phyloP scores from a whole-genome alignment of 768 basidiomycete genomes.

The Tricholoma flavovirens region DNA sequence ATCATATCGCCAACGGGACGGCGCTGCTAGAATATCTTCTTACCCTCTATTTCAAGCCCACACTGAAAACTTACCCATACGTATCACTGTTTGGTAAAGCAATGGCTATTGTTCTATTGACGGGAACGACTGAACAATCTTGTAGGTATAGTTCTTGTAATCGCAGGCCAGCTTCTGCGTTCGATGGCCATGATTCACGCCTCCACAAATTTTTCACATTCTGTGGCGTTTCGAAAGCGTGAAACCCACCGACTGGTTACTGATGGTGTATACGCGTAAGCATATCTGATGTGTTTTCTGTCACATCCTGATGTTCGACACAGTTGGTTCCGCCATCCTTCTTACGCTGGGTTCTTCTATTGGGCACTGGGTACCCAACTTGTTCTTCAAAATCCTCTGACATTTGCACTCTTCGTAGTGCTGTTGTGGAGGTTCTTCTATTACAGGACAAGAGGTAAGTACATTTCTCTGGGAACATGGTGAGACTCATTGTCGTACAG shows the following conservation, averaged over 20 bases:
- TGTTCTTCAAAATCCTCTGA: conserved; percentile 80
- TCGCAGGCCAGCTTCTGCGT: conserved; percentile 72
- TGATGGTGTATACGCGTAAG: conserved; percentile 83
- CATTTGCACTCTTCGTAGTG: conserved; percentile 56
- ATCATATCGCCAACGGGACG: conserved; percentile 76
- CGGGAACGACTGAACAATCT: neutral
- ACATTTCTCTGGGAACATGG: neutral
- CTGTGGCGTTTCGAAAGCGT: conserved; percentile 71
- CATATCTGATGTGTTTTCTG: conserved; percentile 8
- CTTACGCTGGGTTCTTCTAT: conserved; percentile 96
- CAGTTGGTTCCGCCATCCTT: conserved; percentile 90
- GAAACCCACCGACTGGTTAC: conserved; percentile 78
- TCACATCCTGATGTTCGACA: neutral
- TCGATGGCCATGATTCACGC: conserved; percentile 97
- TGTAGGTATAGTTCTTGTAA: conserved; percentile 58
- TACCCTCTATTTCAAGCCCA: conserved; percentile 61
- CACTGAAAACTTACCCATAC: conserved; percentile 53
- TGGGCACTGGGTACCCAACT: conserved; percentile 96
- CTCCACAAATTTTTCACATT: conserved; percentile 88
- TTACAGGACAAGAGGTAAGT: conserved; percentile 69
- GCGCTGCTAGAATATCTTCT: conserved; percentile 80
- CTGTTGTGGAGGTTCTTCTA: conserved; percentile 88
- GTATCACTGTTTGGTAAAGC: conserved; percentile 51
- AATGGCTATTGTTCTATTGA: neutral
- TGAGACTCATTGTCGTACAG: no score